These are phyloP conservation scores for Vitis cinerea DNA, from an alignment of 164 flowering plant species.

Conservation along the genomic window DNA sequence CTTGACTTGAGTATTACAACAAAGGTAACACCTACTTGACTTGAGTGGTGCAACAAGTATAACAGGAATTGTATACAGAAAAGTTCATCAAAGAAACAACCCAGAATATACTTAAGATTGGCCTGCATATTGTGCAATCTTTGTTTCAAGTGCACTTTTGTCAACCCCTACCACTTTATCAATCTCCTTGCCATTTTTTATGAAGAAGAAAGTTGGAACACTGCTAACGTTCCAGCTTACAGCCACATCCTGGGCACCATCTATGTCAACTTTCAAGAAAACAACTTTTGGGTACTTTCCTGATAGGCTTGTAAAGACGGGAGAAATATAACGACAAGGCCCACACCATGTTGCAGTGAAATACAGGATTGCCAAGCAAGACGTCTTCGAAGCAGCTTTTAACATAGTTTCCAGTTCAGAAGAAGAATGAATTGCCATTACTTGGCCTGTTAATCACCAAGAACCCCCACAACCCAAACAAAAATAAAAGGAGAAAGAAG, in stretches of 20 bases:
- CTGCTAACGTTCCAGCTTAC: constrained; percentile 59
- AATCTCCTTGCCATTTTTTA: constrained; percentile 56
- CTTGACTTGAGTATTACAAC: no score
- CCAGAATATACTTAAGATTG: constrained; percentile 12
- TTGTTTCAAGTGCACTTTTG: constrained; percentile 53
- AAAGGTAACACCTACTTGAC: no score
- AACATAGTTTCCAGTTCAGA: constrained; percentile 53
- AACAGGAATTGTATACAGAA: no score
- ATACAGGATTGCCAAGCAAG: constrained; percentile 55
- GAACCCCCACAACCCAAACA: background rate
- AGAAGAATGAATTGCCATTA: constrained; percentile 49
- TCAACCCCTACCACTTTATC: constrained; percentile 68
- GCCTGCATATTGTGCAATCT: constrained; percentile 48
- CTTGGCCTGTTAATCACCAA: constrained; percentile 50
- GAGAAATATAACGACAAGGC: constrained; percentile 71
- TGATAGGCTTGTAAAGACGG: constrained; percentile 52
- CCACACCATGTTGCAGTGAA: constrained; percentile 91
- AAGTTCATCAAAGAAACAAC: background rate
- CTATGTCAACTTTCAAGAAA: constrained; percentile 73
- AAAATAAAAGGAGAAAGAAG: background rate
- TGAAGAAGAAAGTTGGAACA: constrained; percentile 59
- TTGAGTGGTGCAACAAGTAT: no score
- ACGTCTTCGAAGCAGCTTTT: constrained; percentile 50
- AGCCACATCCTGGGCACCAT: constrained; percentile 62
- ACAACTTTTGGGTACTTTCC: constrained; percentile 52